Evolutionary conservation across 768 basidiomycete genomes (phyloP), one percentile per base, ranked within the genome.

Genomic region (Ramaria sp.): DNA sequence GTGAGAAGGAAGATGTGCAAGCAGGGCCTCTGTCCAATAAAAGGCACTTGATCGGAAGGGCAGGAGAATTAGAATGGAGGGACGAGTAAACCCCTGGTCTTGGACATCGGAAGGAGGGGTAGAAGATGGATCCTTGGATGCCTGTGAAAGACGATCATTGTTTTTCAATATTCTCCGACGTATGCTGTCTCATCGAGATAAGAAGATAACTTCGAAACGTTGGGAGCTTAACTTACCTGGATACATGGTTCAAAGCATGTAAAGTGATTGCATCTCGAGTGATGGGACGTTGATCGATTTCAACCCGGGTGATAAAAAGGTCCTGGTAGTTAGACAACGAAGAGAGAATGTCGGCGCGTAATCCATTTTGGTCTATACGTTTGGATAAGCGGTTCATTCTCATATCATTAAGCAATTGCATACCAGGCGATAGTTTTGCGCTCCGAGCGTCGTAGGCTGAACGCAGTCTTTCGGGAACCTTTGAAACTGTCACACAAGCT

Each of bases 21-120:
- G 83, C 51, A 97, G 71, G 24, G 86, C 81, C n/a, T 75, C 73
- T 58, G 93, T 71, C 89, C 94, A 97, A 53, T 79, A 74, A 5
- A 86, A 70, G 0, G 89, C 94, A 48, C 82, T 83, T 38, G 89
- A 90, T 48, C 96, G 91, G 72, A 97, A 92, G 1, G 96, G 96
- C 9, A 94, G 78, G 55, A 98, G 81, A 59, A 99, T 71, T 44
- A 99, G 86, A 27, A 95, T 74, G 18, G 95, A 93, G 9, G 96
- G 95, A 5, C 96, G 87, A 6, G 94, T 96, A 70, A 97, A 98
- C 25, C 95, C 95, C 75, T 98, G 96, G 64, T 99, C 96, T 69
- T 90, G 89, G 13, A 88, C 77, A 57, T 89, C 82, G 24, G 64
- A 58, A 1, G 83, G 82, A 1, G 78, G 73, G 22, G 79, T 71